Conservation (phyloP, 768 basidiomycete species). For the Boletus reticuloceps region DNA sequence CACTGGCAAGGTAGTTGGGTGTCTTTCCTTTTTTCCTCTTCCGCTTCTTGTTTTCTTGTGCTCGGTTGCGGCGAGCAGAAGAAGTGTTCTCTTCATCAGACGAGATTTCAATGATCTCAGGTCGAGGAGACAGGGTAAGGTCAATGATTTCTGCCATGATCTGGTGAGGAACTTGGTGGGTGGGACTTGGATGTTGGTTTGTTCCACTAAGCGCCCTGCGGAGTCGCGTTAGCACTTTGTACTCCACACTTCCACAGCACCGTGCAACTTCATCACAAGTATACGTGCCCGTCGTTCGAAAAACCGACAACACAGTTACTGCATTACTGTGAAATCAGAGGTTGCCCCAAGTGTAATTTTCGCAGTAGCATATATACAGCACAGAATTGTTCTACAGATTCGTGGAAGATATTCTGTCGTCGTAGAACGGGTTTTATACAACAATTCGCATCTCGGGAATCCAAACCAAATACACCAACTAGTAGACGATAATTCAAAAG, state of each 20-base stretch:
- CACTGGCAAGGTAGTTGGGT: constrained; percentile 15
- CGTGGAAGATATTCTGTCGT: neutral
- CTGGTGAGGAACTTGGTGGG: neutral
- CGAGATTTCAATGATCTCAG: constrained; percentile 29
- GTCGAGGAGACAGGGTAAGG: constrained; percentile 30
- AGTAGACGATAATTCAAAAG: constrained; percentile 32
- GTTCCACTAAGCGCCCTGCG: too few species aligned
- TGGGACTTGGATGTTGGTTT: too few species aligned
- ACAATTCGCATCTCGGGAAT: neutral
- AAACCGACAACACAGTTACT: too few species aligned
- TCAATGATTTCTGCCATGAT: constrained; percentile 34
- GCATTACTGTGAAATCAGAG: too few species aligned
- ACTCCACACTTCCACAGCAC: too few species aligned
- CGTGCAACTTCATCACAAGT: too few species aligned
- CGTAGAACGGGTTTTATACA: neutral
- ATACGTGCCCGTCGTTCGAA: too few species aligned
- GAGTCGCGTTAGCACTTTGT: too few species aligned
- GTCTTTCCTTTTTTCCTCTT: constrained; percentile 28
- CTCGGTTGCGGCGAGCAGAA: neutral
- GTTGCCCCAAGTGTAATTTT: too few species aligned
- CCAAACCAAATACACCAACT: neutral
- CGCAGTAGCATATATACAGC: neutral
- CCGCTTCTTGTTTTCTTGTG: constrained; percentile 20
- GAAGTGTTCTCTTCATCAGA: constrained; percentile 22
- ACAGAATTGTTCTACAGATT: neutral